Evolutionary conservation across 768 basidiomycete species (phyloP), one percentile per base, ranked within the genome.

Genomic region (Asterophora parasitica): DNA sequence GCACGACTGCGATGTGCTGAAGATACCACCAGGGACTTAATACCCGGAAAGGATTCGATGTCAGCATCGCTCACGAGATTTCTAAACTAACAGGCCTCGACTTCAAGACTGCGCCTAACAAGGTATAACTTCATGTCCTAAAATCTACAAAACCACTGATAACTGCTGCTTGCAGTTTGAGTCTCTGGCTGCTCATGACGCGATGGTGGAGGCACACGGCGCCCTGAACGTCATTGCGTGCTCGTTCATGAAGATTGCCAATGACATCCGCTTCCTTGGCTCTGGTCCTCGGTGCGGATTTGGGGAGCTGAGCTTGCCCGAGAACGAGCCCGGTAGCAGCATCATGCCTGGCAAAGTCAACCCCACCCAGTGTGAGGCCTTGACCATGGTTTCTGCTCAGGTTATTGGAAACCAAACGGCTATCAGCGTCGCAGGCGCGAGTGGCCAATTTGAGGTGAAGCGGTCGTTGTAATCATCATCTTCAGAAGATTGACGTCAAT

Each of bases 271-370:
- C 44, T 98, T 88, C 78, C 86, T 99, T 57, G 95, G 85, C 19
- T 98, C 95, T 41, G 96, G 96, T 48, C 96, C 96, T 49, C 88
- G 96, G 36, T 99, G 96, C 61, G 96, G 96, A 47, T 78, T 99
- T 38, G 96, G 96, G 17, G 96, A 99, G 69, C 74, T 99, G 33
- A 83, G 79, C 58, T 71, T 98, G 42, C 96, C 96, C 9, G 96
- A 98, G 71, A 99, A 99, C 66, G 96, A 99, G 70, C 96, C 96
- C 36, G 96, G 96, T 39, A 94, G 92, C 61, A 95, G 92, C 49
- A 98, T 99, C 71, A 99, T 99, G 96, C 96, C 94, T 6, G 96
- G 96, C 51, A 98, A 99, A 73, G 96, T 99, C 50, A 99, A 99
- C 71, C 96, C 96, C 9, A 99, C 96, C 4, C 96, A 99, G 65